Percentiles rank a stretch among this genome's conserved stretches.
Evolutionary conservation across 2,329 filamentous ascomycete genomes (phyloP).

Genomic region (Nectriaceae sp.): DNA sequence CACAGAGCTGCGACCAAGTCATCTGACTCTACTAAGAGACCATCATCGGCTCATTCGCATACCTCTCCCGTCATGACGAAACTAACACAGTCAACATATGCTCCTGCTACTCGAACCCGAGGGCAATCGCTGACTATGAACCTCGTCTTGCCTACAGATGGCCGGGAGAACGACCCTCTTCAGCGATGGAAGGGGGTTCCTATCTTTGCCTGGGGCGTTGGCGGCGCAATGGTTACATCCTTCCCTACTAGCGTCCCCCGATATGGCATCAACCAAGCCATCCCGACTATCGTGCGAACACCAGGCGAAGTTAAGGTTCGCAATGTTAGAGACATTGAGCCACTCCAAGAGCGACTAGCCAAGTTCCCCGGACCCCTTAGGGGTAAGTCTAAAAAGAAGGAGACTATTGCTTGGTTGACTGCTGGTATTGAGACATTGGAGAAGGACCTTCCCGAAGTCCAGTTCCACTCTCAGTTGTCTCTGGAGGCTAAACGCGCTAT

Average conservation of each 20-base stretch:
- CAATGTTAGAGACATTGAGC: slow-evolving; percentile 72
- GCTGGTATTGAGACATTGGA: slow-evolving; percentile 76
- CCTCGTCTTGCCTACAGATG: slow-evolving; percentile 64
- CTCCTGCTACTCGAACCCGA: slow-evolving; percentile 44
- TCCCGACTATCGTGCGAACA: slow-evolving; percentile 78
- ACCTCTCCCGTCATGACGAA: slow-evolving; percentile 36
- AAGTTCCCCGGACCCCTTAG: slow-evolving; percentile 91
- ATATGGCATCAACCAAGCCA: slow-evolving; percentile 72
- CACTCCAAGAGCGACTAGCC: slow-evolving; percentile 69
- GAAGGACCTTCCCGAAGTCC: slow-evolving; percentile 51
- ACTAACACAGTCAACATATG: slow-evolving; percentile 27
- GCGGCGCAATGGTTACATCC: slow-evolving; percentile 77
- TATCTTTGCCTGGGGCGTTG: slow-evolving; percentile 84
- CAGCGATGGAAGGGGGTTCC: slow-evolving; percentile 91
- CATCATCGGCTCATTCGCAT: slow-evolving; percentile 54
- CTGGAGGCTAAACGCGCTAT: slow-evolving; percentile 70
- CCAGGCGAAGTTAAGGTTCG: slow-evolving; percentile 81
- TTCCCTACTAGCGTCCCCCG: slow-evolving; percentile 89
- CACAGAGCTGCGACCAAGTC: slow-evolving; percentile 34
- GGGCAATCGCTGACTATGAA: slow-evolving; percentile 58
- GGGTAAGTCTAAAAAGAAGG: slow-evolving; percentile 94
- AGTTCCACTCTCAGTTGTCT: slow-evolving; percentile 51
- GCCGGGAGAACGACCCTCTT: slow-evolving; percentile 72
- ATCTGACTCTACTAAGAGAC: slow-evolving; percentile 51
- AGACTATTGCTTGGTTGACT: slow-evolving; percentile 78